Evolutionary conservation across 1,139 yeast species (phyloP), one percentile per base, ranked within the genome.

Genomic region (Tardiomyces depauwii): DNA sequence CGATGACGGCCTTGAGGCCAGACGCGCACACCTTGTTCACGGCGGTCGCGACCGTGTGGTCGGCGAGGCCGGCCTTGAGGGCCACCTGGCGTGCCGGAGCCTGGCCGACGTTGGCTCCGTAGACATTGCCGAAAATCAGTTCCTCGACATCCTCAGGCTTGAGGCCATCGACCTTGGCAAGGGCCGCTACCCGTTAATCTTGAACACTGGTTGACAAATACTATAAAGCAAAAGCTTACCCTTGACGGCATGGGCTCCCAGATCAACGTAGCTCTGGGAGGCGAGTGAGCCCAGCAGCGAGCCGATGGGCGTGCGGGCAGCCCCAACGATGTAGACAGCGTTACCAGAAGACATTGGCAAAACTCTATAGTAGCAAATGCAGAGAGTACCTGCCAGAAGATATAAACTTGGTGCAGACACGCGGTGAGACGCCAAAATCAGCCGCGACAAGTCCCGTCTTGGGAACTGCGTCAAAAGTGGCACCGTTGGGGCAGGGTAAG

Each of bases 21-120:
- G 95, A 84, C 41, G 98, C 96, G 73, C 98, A 91, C 48, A 91
- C 97, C 72, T 91, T 91, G 77, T 91, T 91, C 56, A 91, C 77
- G 47, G 96, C 83, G 49, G 96, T 78, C 49, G 96, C 94, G 44
- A 87, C 82, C 46, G 86, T 78, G 51, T 77, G 70, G 54, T 82
- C 78, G 44, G 87, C 76, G 46, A 91, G 73, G 19, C 97, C 97
- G 23, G 97, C 85, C 63, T 81, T 83, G 55, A 89, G 63, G 16
- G 96, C 96, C 48, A 91, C 97, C 71, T 91, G 98, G 68, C 97
- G 83, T 41, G 97, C 98, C 43, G 97, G 97, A 52, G 91, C 91
- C 70, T 91, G 98, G 53, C 98, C 98, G 49, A 87, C 80, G 61
- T 87, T 87, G 55, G 97, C 97, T 60, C 86, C 85, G 62, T 86